Evolutionary conservation across 306 rosid species (phyloP).

Genomic region (Acacia melanoxylon): DNA sequence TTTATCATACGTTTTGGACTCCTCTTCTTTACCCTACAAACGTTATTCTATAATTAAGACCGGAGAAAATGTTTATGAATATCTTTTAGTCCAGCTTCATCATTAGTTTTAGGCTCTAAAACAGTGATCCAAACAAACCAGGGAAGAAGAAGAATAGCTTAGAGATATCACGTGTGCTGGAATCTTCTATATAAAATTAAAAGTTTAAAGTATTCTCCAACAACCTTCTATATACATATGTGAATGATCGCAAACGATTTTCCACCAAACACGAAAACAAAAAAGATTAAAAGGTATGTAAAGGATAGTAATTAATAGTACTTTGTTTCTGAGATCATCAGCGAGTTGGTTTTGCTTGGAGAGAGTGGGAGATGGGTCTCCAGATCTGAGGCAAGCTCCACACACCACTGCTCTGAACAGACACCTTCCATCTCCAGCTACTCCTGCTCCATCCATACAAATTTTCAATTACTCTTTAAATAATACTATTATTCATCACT

Average conservation of each 20-base stretch:
- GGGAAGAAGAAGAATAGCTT: background rate
- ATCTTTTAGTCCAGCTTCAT: too few relatives aligned
- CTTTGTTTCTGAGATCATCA: conserved; percentile 79
- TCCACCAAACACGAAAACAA: background rate
- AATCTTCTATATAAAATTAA: background rate
- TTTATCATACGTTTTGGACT: too few relatives aligned
- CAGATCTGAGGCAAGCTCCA: conserved; percentile 65
- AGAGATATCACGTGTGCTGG: background rate
- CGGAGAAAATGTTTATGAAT: too few relatives aligned
- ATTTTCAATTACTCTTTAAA: background rate
- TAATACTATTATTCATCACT: background rate
- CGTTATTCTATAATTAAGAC: too few relatives aligned
- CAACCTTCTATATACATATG: too few relatives aligned
- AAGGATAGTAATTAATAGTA: background rate
- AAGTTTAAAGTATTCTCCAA: background rate
- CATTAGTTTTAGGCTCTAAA: too few relatives aligned
- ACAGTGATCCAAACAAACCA: too few relatives aligned
- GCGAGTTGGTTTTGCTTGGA: conserved; percentile 74
- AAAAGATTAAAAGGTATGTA: background rate
- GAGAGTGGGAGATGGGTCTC: conserved; percentile 64
- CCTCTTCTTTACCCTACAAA: too few relatives aligned
- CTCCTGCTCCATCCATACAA: conserved; percentile 41
- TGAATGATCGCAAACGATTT: too few relatives aligned
- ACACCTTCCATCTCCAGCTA: conserved; percentile 91
- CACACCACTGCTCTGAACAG: conserved; percentile 78